Evolutionary conservation across 2,329 filamentous ascomycete species (phyloP), one percentile per base, ranked within the genome.

Genomic region (Aplosporella prunicola): DNA sequence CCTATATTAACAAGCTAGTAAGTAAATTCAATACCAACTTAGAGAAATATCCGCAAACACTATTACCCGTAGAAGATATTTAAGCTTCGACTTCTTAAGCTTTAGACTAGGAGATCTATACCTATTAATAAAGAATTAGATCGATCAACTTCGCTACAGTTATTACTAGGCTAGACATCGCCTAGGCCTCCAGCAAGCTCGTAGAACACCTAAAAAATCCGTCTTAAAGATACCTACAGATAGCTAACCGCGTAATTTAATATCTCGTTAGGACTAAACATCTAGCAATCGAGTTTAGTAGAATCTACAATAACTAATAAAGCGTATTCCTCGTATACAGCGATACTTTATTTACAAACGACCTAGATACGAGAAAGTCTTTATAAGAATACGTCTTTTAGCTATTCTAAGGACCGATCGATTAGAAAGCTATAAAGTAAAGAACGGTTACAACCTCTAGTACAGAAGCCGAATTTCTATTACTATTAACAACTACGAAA

Each of bases 341-440:
- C 20, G 43, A 52, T 32, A 41, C 43, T 13, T 45, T 34, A 14
- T 52, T 37, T 34, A 43, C 44, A 9, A 36, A 50, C 17, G 9
- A 53, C 17, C 16, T 24, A 8, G 32, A 16, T 4, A 48, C 43
- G 15, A 35, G 34, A 2, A 40, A 39, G 14, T 45, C 40, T 35
- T 46, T 43, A n/a, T 24, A 51, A 29, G 49, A 47, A 13, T 52
- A 44, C 27, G 11, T 50, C 20, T 49, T 53, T 39, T 20, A 26
- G 10, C 45, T 53, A 13, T 52, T 40, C 26, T 37, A 42, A 8
- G 18, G 36, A 14, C 40, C 41, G 9, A 43, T 52, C 18, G 40
- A 50, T 24, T 51, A 32, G 44, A 45, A 46, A 26, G 39, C 42
- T 2, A 37, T 30, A 15, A 32, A 46, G 23, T 35, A 47, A 37